These are phyloP conservation scores for Penicillium pulvis DNA, from an alignment of 495 filamentous ascomycete species.

Conservation along the genomic window DNA sequence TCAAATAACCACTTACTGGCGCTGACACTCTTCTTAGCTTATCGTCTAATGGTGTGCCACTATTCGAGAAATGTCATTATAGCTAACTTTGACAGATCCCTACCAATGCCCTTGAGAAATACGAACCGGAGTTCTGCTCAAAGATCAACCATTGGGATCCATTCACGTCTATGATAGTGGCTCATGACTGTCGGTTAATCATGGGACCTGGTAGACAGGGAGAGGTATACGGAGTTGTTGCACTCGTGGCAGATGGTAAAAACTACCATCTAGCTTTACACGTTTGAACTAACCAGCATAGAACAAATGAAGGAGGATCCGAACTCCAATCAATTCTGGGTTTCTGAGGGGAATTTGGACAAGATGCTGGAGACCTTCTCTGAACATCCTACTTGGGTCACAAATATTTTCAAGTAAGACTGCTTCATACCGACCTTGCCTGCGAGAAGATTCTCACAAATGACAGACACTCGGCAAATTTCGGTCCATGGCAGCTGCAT, in stretches of 20 bases:
- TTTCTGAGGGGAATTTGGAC: constrained; percentile 28
- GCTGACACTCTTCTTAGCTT: constrained; percentile 16
- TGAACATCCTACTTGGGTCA: constrained; percentile 36
- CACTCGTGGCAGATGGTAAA: constrained; percentile 26
- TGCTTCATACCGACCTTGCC: no score
- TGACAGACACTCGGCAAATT: constrained; percentile 24
- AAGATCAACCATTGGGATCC: constrained; percentile 29
- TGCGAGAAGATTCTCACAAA: not conserved
- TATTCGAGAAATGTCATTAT: not conserved
- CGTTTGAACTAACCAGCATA: not conserved
- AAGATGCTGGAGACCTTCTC: constrained; percentile 42
- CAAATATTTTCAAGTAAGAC: constrained; percentile 24
- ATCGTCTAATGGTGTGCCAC: constrained; percentile 26
- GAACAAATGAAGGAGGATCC: constrained; percentile 32
- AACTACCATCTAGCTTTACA: not conserved
- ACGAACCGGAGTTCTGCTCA: constrained; percentile 25
- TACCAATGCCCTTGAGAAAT: constrained; percentile 16
- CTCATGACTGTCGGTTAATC: constrained; percentile 25
- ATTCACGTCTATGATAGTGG: constrained; percentile 26
- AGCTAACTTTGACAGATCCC: constrained; percentile 18
- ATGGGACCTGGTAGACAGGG: constrained; percentile 29
- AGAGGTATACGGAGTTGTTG: constrained; percentile 26
- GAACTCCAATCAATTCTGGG: constrained; percentile 20
- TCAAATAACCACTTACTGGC: not conserved
- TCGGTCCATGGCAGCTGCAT: constrained; percentile 44